Evolutionary conservation across 345 rosid species (phyloP), one percentile per base, ranked within the genome.

Genomic region (Citrus unshiu): DNA sequence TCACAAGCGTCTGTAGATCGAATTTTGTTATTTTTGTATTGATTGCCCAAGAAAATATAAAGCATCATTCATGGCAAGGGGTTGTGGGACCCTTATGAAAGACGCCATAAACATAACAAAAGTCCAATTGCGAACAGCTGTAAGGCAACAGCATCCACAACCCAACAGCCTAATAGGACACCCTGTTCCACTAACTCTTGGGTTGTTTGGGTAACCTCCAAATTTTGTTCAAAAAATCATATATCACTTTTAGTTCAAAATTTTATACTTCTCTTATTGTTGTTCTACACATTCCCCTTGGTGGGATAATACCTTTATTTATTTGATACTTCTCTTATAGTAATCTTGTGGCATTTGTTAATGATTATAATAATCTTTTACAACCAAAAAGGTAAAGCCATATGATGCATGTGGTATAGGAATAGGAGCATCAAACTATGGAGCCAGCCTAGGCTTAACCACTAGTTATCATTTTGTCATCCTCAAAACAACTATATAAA

Each of bases 371-470:
- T 22, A 21, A 8, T 56, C 24, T 3, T 27, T 69, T 27, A 37
- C 8, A 29, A 27, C 77, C 65, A 9, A 32, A 66, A 57, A 60
- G 18, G 25, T n/a, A 8, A 24, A 43, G 43, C 29, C 69, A 27
- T 62, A 60, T 62, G 72, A 10, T 12, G 51, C 51, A 12, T 12
- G 51, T 43, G 49, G 68, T 63, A 21, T 3, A 30, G 60, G 4
- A 54, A 32, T 32, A 32, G 4, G 34, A 32, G 32, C 77, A 65
- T 68, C 84, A 65, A 79, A 0, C 46, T 12, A 43, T 12, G 49
- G 9, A 43, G 49, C 49, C 49, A 12, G 6, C 46, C 81, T 62
- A 46, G 54, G 72, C 86, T 34, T 1, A 54, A 14, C 80, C 62
- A 30, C 24, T 10, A 3, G 27, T 77, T 21, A 27, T 43, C 18